Evolutionary conservation across 2,329 filamentous ascomycete genomes (phyloP).

Genomic region (Trichoderma breve): DNA sequence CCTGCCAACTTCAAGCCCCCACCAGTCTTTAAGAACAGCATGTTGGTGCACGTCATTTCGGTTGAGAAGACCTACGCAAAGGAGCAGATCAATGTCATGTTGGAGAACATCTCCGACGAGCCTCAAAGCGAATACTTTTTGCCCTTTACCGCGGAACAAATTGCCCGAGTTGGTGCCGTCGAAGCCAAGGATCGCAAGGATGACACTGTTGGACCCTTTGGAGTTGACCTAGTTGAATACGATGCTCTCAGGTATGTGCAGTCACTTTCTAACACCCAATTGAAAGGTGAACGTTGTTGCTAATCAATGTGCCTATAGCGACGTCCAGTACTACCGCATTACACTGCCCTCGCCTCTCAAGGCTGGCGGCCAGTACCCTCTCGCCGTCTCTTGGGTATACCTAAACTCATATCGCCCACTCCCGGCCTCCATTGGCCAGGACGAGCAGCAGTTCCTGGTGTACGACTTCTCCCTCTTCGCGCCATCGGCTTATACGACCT

Average conservation of each 20-base stretch:
- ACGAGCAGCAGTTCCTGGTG: slow-evolving; percentile 80
- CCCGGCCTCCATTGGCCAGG: slow-evolving; percentile 78
- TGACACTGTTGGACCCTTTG: slow-evolving; percentile 63
- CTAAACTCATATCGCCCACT: slow-evolving; percentile 77
- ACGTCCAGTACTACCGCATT: slow-evolving; percentile 80
- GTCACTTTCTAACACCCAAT: background rate
- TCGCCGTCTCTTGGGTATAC: slow-evolving; percentile 81
- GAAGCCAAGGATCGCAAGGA: slow-evolving; percentile 94
- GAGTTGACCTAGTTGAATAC: slow-evolving; percentile 65
- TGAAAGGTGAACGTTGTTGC: background rate
- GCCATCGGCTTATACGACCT: slow-evolving; percentile 77
- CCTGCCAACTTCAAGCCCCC: slow-evolving; percentile 75
- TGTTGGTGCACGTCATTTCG: slow-evolving; percentile 85
- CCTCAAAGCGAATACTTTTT: slow-evolving; percentile 89
- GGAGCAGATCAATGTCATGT: slow-evolving; percentile 88
- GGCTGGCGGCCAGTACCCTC: slow-evolving; percentile 74
- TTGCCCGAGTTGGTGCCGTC: slow-evolving; percentile 76
- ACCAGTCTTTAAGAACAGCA: slow-evolving; percentile 89
- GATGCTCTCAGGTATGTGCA: slow-evolving; percentile 54
- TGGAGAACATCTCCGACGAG: slow-evolving; percentile 79
- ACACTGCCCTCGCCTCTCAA: slow-evolving; percentile 73
- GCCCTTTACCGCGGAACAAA: slow-evolving; percentile 74
- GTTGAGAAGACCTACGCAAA: slow-evolving; percentile 89
- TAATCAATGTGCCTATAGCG: slow-evolving; percentile 45
- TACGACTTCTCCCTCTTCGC: slow-evolving; percentile 85